Evolutionary conservation across 371 early-diverging fungal species (phyloP).

Genomic region (Mortierella sp.): DNA sequence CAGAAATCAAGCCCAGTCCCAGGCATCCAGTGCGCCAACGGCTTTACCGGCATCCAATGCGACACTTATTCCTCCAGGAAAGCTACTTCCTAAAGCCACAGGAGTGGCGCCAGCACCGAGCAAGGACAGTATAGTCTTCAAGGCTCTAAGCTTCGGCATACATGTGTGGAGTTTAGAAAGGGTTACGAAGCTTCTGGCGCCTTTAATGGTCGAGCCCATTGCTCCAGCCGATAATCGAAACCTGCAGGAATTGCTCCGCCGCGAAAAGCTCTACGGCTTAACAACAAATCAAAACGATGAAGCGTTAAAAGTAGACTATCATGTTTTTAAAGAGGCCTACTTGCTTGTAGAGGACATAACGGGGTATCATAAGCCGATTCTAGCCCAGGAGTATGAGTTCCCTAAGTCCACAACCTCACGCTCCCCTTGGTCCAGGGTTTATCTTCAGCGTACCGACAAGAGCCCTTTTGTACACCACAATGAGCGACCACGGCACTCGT

Average conservation of each 20-base stretch:
- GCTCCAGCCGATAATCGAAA: conserved; percentile 17
- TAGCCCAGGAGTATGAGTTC: conserved; percentile 31
- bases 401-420: background rate
- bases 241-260: conserved; percentile 32
- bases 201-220: conserved; percentile 11
- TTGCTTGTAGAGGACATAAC: conserved; percentile 42
- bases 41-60: background rate
- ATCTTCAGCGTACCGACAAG: conserved; percentile 13
- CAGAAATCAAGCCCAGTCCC: background rate
- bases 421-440: conserved; percentile 27
- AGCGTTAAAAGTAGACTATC: conserved; percentile 20
- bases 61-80: background rate
- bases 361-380: conserved; percentile 27
- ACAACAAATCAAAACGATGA: conserved; percentile 35
- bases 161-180: conserved; percentile 35
- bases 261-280: conserved; percentile 36
- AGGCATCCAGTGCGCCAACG: background rate
- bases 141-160: conserved; percentile 31
- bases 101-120: background rate
- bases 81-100: conserved; percentile 2
- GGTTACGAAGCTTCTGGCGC: conserved; percentile 11
- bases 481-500: background rate
- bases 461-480: conserved; percentile 21
- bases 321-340: conserved; percentile 27
- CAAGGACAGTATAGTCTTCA: conserved; percentile 32